phyloP scores from a whole-genome alignment of 2,329 filamentous ascomycete genomes.

The Paraphaeosphaeria sporulosa region DNA sequence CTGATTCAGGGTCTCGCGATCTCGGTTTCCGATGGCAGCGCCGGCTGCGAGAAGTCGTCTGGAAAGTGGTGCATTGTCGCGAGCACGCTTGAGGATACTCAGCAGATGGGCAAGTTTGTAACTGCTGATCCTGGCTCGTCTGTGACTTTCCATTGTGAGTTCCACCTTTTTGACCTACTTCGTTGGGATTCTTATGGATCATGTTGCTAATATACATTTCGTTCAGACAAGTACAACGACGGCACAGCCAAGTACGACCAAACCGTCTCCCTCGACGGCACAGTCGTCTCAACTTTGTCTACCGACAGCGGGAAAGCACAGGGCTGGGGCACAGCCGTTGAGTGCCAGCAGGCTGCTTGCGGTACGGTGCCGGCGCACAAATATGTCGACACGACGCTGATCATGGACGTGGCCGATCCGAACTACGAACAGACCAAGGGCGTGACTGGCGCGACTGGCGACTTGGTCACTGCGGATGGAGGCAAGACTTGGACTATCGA shows the following conservation, averaged over 20 bases:
- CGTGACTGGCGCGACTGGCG: neutral
- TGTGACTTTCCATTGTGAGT: conserved; percentile 1
- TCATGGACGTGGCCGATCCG: conserved; percentile 5
- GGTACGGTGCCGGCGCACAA: conserved; percentile 5
- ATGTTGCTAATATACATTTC: neutral
- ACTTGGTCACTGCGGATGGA: conserved; percentile 7
- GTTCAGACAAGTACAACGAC: conserved; percentile 9
- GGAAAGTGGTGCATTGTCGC: conserved; percentile 11
- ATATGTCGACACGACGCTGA: neutral
- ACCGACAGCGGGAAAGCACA: conserved; percentile 6
- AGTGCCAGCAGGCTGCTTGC: conserved; percentile 6
- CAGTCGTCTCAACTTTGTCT: neutral
- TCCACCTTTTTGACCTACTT: neutral
- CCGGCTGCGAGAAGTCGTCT: neutral
- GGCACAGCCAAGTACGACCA: neutral
- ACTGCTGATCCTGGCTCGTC: neutral
- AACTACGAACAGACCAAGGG: neutral
- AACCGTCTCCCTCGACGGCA: neutral
- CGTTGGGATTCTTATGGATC: too few species aligned
- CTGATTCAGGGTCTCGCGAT: conserved; percentile 9
- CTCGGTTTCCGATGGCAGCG: neutral
- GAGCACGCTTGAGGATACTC: neutral
- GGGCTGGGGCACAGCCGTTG: conserved; percentile 4
- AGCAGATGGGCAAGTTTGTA: conserved; percentile 1
- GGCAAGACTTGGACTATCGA: conserved; percentile 10